Evolutionary conservation across 495 filamentous ascomycete genomes (phyloP), one percentile per base, ranked within the genome.

Genomic region (Xylona heveae): DNA sequence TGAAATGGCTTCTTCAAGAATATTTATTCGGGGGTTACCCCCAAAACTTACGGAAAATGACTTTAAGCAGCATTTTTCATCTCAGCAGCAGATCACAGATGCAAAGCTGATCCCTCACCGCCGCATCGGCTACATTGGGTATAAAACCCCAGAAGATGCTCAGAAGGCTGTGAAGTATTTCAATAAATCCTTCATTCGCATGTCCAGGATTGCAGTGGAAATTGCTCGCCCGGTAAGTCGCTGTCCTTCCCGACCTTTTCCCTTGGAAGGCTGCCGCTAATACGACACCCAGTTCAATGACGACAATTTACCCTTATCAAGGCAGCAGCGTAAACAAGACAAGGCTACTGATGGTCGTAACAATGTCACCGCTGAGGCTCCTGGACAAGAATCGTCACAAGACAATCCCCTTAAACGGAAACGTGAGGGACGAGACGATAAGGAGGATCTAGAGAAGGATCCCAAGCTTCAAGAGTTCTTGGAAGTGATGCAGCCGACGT

Each of bases 61-160:
- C 34, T 74, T 95, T 43, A 71, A 66, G 45, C 77, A 73, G 44
- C 82, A 95, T 53, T 97, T 97, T 51, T 64, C 74, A 33, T 68
- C 66, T 44, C 69, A 69, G 37, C 68, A 70, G 42, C 52, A 63
- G 23, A 70, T 92, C 46, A 95, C 88, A 29, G 88, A 95, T 58
- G 71, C 78, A 36, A 88, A 84, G 60, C 65, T 91, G 37, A 73
- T 94, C 48, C 71, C 83, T 13, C 66, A 77, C 43, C 68, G 88
- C 44, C 66, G 82, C 35, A 93, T 97, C 56, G 88, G 83, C 41
- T 99, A 92, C 62, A 71, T 99, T 38, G 88, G 88, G 38, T 95
- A 84, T 61, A 85, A 78, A 53, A 79, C 66, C 33, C 59, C 69
- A 26, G 68, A 84, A 38, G 76, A 76, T 42, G 88, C 88, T 30